These are phyloP conservation scores for Mortierella antarctica DNA, from an alignment of 192 early-diverging fungal species.

Conservation along the genomic window DNA sequence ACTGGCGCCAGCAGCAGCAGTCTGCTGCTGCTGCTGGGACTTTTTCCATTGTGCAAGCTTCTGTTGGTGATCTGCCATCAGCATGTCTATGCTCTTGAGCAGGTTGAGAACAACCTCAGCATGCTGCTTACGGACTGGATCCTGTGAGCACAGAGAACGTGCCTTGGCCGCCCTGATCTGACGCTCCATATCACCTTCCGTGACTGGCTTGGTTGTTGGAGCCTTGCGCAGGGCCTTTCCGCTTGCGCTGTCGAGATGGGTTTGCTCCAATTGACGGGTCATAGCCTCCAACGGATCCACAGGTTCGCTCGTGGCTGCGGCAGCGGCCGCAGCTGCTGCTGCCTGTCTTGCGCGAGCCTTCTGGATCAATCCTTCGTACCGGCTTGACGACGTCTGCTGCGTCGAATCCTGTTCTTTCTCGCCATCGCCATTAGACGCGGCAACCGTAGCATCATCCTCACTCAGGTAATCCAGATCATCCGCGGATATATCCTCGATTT, in stretches of 20 bases:
- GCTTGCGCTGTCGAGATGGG: constrained; percentile 5
- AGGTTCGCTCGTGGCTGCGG: constrained; percentile 16
- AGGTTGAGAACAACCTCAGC: constrained; percentile 36
- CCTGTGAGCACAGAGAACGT: constrained; percentile 27
- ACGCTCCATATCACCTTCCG: constrained; percentile 33
- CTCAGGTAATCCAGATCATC: constrained; percentile 3
- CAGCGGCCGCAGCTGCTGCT: constrained; percentile 38
- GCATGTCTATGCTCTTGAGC: constrained; percentile 36
- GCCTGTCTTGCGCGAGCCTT: constrained; percentile 43
- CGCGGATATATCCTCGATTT: background rate
- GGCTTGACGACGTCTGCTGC: constrained; percentile 10
- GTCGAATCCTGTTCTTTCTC: background rate
- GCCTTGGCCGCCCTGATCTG: constrained; percentile 44
- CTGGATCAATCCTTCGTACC: constrained; percentile 27
- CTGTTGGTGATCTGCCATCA: constrained; percentile 31
- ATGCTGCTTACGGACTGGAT: constrained; percentile 41
- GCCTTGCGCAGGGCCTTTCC: constrained; percentile 7
- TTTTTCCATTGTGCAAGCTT: constrained; percentile 26
- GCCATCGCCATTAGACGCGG: background rate
- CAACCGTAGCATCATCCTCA: background rate
- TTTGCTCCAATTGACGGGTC: constrained; percentile 36
- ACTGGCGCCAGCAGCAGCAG: background rate
- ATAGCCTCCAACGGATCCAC: constrained; percentile 45
- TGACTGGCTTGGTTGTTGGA: constrained; percentile 27
- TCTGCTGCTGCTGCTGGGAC: constrained; percentile 8